Base-by-base conservation (phyloP, 768 basidiomycete species). In the Lactarius quietus region DNA sequence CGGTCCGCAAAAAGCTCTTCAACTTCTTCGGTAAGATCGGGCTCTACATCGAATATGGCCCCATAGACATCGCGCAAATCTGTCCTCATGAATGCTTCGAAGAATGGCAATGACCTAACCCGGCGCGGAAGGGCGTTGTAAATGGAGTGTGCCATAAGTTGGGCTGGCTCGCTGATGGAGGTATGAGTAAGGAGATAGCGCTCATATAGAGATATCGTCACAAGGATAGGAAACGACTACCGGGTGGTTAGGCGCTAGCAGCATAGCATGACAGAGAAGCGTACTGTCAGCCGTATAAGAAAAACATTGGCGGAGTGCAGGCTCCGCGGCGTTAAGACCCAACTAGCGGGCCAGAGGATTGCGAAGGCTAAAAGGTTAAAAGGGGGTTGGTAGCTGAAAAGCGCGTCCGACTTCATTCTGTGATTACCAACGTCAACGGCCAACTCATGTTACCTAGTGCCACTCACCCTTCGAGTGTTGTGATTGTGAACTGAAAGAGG, bases 301-400 rank as follows among this genome's bases (percentile, higher is more conserved):
- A 93, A 87, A 3, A 95, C 93, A 69, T 96, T 96, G 39, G 84
- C 78, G 1, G 87, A 82, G 71, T 97, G 95, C n/a, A 96, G 77
- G 12, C 84, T 81, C 41, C 92, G 84, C 3, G 93, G 92, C 3
- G 87, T 82, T 18, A 93, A 76, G 45, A 92, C 71, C 75, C 83
- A 95, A 68, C 87, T 88, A 29, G 88, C 80, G 15, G 94, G 92
- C 73, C 91, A 89, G 57, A 96, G 82, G 63, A 96, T 79, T 33
- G 86, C 63, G 73, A 94, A 87, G 1, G 95, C 95, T 23, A 91
- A 77, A 23, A 93, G 78, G 71, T 92, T 93, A 82, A 93, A 93
- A 1, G 94, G 94, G 1, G 92, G 92, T 69, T 94, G 91, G 71
- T 97, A 96, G 55, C 89, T 93, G 78, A 95, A 93, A 20, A 97